Evolutionary conservation across 208 protist species (phyloP).

Genomic region (Wallacemonas collosoma): DNA sequence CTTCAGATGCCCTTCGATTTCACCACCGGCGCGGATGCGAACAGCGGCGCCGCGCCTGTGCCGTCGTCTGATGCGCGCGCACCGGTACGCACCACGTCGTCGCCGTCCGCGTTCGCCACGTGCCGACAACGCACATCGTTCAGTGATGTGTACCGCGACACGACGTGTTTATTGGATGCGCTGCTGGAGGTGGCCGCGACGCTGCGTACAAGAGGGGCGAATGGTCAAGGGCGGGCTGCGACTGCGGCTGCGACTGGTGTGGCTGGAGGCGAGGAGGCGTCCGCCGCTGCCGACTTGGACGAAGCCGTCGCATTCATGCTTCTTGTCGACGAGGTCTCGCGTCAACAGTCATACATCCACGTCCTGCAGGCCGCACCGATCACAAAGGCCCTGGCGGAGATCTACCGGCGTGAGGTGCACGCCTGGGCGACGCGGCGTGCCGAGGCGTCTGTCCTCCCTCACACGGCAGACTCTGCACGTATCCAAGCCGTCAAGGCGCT

Average conservation of each 20-base stretch:
- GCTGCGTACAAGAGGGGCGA: conserved; percentile 12
- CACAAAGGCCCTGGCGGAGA: conserved; percentile 23
- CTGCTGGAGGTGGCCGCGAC: conserved; percentile 36
- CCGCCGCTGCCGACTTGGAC: conserved; percentile 28
- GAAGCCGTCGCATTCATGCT: conserved; percentile 59
- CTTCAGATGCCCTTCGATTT: conserved; percentile 46
- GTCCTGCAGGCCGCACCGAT: conserved; percentile 51
- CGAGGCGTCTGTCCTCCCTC: background rate
- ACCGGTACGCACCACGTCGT: no score
- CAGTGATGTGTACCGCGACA: conserved; percentile 22
- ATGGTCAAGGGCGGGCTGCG: no score
- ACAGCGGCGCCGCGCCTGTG: background rate
- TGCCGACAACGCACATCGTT: background rate
- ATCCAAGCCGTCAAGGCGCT: background rate
- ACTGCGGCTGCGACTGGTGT: no score
- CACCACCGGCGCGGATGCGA: background rate
- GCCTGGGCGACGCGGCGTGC: background rate
- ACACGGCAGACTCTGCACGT: no score
- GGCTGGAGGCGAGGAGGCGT: no score
- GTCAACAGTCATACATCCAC: conserved; percentile 26
- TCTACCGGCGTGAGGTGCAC: conserved; percentile 32
- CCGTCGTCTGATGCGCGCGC: background rate
- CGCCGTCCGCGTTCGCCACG: background rate
- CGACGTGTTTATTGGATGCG: conserved; percentile 47
- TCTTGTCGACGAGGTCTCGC: conserved; percentile 62